Evolutionary conservation across 2,329 filamentous ascomycete species (phyloP), one percentile per base, ranked within the genome.

Genomic region (Dothideomycetes sp.): DNA sequence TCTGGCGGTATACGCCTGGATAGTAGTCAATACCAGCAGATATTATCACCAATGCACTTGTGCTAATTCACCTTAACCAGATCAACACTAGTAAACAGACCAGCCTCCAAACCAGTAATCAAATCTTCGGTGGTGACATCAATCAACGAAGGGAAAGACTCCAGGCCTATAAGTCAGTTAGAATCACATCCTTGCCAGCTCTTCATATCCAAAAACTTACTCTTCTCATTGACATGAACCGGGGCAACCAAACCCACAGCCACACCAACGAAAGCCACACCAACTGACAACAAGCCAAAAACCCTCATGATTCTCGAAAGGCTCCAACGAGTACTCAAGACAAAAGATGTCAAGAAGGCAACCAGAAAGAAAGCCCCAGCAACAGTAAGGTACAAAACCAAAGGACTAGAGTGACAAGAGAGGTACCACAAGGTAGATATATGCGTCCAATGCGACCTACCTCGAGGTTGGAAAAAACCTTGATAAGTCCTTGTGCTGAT

Each of bases 41-140:
- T n/a, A 3, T 5, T 24, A 27, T 7, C 10, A 27, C n/a, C 7
- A 5, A 16, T 16, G 11, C 19, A 11, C 7, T 11, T 24, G n/a
- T n/a, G n/a, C n/a, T n/a, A n/a, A 24, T 11, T 24, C 9, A 62
- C 62, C 44, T 57, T 63, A 31, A 76, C 73, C 13, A 79, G 57
- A 43, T 78, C 70, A n/a, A 71, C 67, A 49, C 71, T 76, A 1
- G 67, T 73, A 47, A 73, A 78, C n/a, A 63, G 57, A 3, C 64
- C 64, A 13, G 56, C 56, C 31, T 68, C 61, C 8, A 78, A 56
- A 2, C 73, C 74, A 28, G 55, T 51, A 18, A 62, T 56, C 16
- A 78, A 58, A 17, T 75, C 65, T 31, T 75, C 71, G 2, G 64
- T 61, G 1, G 68, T 70, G 10, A 66, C 72, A 49, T 75, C 64